Percentiles rank a stretch among this genome's conserved stretches.
These are phyloP conservation scores for Didymella pomorum DNA, from an alignment of 2,329 filamentous ascomycete species.

Conservation along the genomic window DNA sequence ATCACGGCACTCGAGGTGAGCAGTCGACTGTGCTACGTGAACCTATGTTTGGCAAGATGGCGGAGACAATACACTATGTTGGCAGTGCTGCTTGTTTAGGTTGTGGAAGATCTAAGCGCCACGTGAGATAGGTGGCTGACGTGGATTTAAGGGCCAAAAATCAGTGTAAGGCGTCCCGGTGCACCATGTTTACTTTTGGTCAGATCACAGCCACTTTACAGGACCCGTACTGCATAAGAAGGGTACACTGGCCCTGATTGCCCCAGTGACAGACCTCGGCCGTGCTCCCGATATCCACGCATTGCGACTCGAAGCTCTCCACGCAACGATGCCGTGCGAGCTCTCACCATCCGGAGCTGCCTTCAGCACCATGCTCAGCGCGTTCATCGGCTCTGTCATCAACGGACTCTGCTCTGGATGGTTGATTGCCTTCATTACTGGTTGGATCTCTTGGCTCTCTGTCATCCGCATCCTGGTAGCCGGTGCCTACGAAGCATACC, in stretches of 20 bases:
- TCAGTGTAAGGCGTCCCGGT: not conserved
- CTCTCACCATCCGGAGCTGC: conserved; percentile 4
- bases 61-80: not conserved
- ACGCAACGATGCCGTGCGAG: conserved; percentile 1
- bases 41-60: not conserved
- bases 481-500: not conserved
- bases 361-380: conserved; percentile 10
- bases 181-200: not conserved
- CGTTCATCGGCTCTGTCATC: conserved; percentile 7
- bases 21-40: not conserved
- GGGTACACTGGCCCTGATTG: no score
- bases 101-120: not conserved
- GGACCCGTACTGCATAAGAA: no score
- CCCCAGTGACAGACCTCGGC: no score
- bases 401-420: conserved; percentile 4
- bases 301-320: not conserved
- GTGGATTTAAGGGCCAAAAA: not conserved
- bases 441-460: conserved; percentile 5
- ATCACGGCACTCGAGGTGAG: not conserved
- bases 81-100: not conserved
- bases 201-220: not conserved
- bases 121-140: not conserved
- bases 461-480: conserved; percentile 5
- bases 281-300: not conserved
- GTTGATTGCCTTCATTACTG: conserved; percentile 9